A percentile compares a stretch with the other conserved stretches of the same genome.
Conservation (phyloP, 176 grass and related monocot species). For the Aegilops umbellulata region DNA sequence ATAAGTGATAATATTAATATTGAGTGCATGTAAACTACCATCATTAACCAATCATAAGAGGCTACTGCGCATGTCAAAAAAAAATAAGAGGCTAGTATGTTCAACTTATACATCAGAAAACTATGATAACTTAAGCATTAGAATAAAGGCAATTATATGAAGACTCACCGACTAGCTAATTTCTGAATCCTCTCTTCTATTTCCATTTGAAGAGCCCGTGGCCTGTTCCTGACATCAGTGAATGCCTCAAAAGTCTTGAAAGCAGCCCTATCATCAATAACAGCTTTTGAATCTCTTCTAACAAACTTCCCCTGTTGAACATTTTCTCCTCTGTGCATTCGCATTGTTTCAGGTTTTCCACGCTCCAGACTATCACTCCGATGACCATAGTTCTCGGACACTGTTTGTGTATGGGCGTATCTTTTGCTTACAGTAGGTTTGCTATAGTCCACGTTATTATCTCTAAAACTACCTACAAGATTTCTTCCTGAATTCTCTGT, state of each 20-base stretch:
- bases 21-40: constrained; percentile 6
- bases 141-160: neutral
- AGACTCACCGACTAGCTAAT: constrained; percentile 60
- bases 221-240: constrained; percentile 81
- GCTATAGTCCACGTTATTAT: constrained; percentile 5
- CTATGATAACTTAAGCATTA: too few relatives aligned
- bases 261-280: constrained; percentile 75
- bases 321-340: constrained; percentile 29
- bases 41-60: neutral
- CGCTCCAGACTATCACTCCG: constrained; percentile 10
- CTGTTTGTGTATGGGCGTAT: constrained; percentile 1
- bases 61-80: neutral
- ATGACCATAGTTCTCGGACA: constrained; percentile 5
- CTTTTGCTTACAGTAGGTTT: constrained; percentile 33
- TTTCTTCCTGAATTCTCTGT: constrained; percentile 21
- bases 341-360: constrained; percentile 24
- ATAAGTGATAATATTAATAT: constrained; percentile 6
- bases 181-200: constrained; percentile 92
- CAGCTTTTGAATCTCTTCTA: constrained; percentile 32
- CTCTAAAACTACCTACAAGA: constrained; percentile 14
- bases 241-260: constrained; percentile 90
- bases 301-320: constrained; percentile 24
- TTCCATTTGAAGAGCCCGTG: constrained; percentile 85
- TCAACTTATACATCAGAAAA: neutral
- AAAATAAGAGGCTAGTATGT: neutral